Conservation (phyloP, 306 rosid genomes). For the Arachis hypogaea region DNA sequence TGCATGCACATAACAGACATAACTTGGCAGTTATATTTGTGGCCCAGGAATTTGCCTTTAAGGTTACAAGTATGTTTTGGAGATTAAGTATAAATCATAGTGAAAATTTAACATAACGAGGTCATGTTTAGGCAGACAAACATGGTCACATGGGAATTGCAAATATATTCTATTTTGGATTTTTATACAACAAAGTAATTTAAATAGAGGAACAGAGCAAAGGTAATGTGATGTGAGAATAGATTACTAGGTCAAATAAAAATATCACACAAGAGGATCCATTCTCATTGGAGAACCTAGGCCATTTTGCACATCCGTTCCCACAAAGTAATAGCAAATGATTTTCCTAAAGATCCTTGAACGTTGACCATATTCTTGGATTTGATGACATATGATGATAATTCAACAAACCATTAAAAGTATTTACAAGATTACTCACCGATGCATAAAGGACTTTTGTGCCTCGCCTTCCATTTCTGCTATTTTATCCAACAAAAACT, state of each 20-base stretch:
- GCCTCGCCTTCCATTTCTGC: constrained; percentile 87
- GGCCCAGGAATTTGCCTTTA: background rate
- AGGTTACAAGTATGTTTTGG: background rate
- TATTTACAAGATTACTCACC: constrained; percentile 57
- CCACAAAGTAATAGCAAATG: constrained; percentile 22
- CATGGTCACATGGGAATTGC: background rate
- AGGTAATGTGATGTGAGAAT: background rate
- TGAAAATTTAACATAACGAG: background rate
- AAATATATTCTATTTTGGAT: background rate
- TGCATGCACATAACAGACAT: background rate
- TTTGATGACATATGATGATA: constrained; percentile 28
- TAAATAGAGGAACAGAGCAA: background rate
- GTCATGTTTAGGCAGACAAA: background rate
- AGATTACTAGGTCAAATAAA: background rate
- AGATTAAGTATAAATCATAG: background rate
- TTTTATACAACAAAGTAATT: background rate
- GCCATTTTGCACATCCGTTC: constrained; percentile 15
- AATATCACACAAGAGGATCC: background rate
- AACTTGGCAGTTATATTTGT: background rate
- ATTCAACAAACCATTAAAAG: constrained; percentile 28
- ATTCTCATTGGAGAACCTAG: background rate
- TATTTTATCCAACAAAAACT: constrained; percentile 74
- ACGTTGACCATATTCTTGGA: constrained; percentile 30
- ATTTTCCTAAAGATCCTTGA: constrained; percentile 24
- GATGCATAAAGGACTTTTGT: constrained; percentile 95